These are phyloP conservation scores for Penicillium sp. DNA, from an alignment of 2,329 filamentous ascomycete genomes.

Conservation along the genomic window DNA sequence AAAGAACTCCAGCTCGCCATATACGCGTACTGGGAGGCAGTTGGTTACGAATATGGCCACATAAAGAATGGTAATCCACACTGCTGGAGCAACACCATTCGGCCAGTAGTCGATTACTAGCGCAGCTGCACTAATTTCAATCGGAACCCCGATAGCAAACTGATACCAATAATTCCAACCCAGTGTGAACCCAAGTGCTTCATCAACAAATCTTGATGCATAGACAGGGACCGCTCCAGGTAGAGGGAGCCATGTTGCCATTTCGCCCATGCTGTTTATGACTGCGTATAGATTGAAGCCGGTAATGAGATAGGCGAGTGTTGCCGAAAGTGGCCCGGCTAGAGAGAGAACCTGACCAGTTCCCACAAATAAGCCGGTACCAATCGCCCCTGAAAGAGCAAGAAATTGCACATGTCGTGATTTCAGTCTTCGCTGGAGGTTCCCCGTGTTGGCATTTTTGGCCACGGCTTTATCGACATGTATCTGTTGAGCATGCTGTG, in stretches of 20 bases:
- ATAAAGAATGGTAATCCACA: constrained; percentile 28
- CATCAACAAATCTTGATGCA: constrained; percentile 49
- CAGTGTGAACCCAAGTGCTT: constrained; percentile 38
- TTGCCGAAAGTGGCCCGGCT: constrained; percentile 38
- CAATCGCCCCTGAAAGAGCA: constrained; percentile 42
- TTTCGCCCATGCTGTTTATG: constrained; percentile 47
- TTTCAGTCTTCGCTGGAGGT: constrained; percentile 40
- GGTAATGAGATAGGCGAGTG: constrained; percentile 41
- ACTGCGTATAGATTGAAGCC: constrained; percentile 56
- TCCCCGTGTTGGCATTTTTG: constrained; percentile 27
- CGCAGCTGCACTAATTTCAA: constrained; percentile 54
- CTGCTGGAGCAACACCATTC: constrained; percentile 21
- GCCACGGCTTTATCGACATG: background rate
- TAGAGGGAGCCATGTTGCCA: constrained; percentile 45
- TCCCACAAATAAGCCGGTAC: constrained; percentile 40
- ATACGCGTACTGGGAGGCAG: constrained; percentile 23
- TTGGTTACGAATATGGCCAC: constrained; percentile 22
- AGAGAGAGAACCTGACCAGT: constrained; percentile 38
- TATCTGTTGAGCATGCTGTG: background rate
- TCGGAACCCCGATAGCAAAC: constrained; percentile 55
- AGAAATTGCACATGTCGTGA: constrained; percentile 46
- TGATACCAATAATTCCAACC: constrained; percentile 57
- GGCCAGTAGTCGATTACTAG: constrained; percentile 52
- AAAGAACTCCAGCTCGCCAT: constrained; percentile 42
- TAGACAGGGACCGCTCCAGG: constrained; percentile 57